phyloP scores from a whole-genome alignment of 306 rosid species.

The Mimosa pudica region DNA sequence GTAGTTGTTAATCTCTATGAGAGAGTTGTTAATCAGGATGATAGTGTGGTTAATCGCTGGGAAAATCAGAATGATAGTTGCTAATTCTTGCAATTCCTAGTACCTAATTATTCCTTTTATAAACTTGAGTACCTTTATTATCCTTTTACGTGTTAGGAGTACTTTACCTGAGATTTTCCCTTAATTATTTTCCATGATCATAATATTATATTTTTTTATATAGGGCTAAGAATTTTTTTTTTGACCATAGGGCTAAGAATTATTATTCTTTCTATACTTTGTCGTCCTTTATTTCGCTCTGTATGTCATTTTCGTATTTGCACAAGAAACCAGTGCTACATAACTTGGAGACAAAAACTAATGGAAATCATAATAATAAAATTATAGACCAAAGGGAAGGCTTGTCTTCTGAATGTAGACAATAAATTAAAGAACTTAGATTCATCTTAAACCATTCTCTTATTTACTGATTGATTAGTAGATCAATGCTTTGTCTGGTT shows the following conservation, averaged over 20 bases:
- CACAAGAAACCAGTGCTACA: slow-evolving; percentile 29
- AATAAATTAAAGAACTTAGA: slow-evolving; percentile 28
- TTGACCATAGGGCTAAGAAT: neutral
- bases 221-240: neutral
- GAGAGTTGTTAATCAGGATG: too few relatives aligned
- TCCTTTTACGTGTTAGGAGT: too few relatives aligned
- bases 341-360: slow-evolving; percentile 45
- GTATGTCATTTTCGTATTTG: neutral
- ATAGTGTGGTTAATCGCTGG: too few relatives aligned
- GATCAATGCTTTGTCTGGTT: neutral
- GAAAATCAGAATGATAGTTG: too few relatives aligned
- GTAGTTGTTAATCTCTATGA: too few relatives aligned
- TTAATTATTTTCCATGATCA: neutral
- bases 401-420: slow-evolving; percentile 42
- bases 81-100: too few relatives aligned
- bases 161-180: neutral
- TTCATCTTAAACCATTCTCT: neutral
- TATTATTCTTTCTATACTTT: neutral
- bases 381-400: slow-evolving; percentile 35
- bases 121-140: too few relatives aligned
- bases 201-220: neutral
- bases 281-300: neutral
- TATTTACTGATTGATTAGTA: slow-evolving; percentile 1
- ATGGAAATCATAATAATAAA: slow-evolving; percentile 48
- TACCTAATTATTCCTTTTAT: too few relatives aligned